Conservation (phyloP, 2,329 filamentous ascomycete genomes). For the Gnomoniopsis sp. region DNA sequence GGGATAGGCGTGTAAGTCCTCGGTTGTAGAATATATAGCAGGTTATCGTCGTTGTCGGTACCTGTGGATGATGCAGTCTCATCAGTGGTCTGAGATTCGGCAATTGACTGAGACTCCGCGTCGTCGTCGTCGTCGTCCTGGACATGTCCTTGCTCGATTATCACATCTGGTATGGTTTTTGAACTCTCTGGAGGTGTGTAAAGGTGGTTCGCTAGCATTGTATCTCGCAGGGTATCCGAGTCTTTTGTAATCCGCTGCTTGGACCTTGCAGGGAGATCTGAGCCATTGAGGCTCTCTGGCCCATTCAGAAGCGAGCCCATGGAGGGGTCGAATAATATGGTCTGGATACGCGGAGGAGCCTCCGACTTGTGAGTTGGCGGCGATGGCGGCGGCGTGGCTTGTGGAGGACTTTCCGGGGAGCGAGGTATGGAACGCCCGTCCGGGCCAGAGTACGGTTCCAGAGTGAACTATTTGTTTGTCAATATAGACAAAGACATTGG, state of each 20-base stretch:
- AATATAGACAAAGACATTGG: conserved; percentile 10
- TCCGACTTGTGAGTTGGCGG: conserved; percentile 17
- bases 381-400: conserved; percentile 18
- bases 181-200: conserved; percentile 22
- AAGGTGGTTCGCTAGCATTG: conserved; percentile 26
- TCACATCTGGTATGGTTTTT: conserved; percentile 16
- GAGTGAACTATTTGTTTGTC: conserved; percentile 14
- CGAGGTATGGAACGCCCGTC: conserved; percentile 10
- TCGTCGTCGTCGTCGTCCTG: conserved; percentile 4
- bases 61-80: conserved; percentile 9
- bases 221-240: conserved; percentile 24
- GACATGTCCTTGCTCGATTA: conserved; percentile 3
- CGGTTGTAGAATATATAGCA: conserved; percentile 53
- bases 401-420: conserved; percentile 13
- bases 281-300: conserved; percentile 18
- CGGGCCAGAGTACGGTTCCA: conserved; percentile 15
- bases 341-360: conserved; percentile 24
- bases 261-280: conserved; percentile 17
- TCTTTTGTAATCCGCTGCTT: conserved; percentile 21
- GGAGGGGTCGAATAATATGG: conserved; percentile 23
- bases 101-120: conserved; percentile 4
- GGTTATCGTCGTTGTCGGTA: neutral
- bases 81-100: conserved; percentile 3
- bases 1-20: conserved; percentile 54
- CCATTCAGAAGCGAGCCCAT: conserved; percentile 16